A percentile compares a stretch with the other conserved stretches of the same genome.
These are phyloP conservation scores for Vitis hybrid DNA, from an alignment of 177 flowering plant species.

Conservation along the genomic window DNA sequence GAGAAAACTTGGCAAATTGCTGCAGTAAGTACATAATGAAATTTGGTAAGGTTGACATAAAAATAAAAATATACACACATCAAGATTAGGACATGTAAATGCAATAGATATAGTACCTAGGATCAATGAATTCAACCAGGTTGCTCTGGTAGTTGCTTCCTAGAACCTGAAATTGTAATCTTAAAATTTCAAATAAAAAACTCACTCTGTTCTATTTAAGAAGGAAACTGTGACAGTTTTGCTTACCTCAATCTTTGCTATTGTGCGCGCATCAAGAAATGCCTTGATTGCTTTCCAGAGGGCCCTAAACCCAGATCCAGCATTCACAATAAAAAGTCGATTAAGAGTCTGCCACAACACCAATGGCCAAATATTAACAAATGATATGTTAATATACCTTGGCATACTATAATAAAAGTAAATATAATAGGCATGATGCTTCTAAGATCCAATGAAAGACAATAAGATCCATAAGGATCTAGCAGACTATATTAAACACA, in stretches of 20 bases:
- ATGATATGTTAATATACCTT: neutral
- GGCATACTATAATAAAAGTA: neutral
- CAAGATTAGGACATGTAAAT: neutral
- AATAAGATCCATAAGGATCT: no score
- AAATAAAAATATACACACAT: neutral
- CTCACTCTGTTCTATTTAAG: neutral
- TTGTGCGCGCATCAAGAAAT: constrained; percentile 68
- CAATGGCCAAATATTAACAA: constrained; percentile 3
- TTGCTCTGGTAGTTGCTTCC: constrained; percentile 54
- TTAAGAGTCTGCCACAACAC: constrained; percentile 54
- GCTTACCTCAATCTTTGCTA: constrained; percentile 61
- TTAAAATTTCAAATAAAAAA: constrained; percentile 2
- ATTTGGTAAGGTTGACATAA: neutral
- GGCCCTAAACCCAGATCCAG: constrained; percentile 72
- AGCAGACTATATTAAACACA: no score
- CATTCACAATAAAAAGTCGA: constrained; percentile 69
- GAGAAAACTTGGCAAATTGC: constrained; percentile 69
- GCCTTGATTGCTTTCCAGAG: constrained; percentile 68
- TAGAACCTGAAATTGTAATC: constrained; percentile 47
- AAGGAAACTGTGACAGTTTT: neutral
- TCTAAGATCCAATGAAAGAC: no score
- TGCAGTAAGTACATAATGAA: constrained; percentile 20
- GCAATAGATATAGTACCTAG: constrained; percentile 36
- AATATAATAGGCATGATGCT: no score
- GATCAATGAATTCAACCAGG: constrained; percentile 59